Percentiles rank a stretch among this genome's conserved stretches.
phyloP scores from a whole-genome alignment of 768 basidiomycete species.

The Collybiopsis luxurians region DNA sequence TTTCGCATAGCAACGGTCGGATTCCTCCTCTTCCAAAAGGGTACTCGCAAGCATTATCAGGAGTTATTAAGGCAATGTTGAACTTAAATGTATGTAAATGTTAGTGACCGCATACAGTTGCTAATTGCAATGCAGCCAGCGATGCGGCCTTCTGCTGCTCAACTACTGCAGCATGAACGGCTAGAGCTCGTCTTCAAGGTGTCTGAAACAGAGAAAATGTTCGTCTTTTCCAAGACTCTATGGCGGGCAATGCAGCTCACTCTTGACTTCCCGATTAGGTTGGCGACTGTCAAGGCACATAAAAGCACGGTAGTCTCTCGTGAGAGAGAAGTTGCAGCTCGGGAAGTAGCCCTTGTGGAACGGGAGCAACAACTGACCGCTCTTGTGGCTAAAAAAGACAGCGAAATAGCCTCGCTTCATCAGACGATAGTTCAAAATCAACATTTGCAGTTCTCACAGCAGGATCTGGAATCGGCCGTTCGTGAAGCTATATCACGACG shows the following conservation, averaged over 20 bases:
- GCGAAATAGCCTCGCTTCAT: conserved; percentile 52
- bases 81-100: conserved; percentile 63
- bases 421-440: conserved; percentile 37
- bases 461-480: conserved; percentile 42
- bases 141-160: conserved; percentile 80
- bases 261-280: conserved; percentile 35
- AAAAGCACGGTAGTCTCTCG: conserved; percentile 50
- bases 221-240: conserved; percentile 16
- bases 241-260: background rate
- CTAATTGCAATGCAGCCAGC: conserved; percentile 54
- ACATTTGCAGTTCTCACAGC: conserved; percentile 27
- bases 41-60: conserved; percentile 69
- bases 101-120: background rate
- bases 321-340: conserved; percentile 61
- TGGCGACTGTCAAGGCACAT: conserved; percentile 63
- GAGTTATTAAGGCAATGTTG: conserved; percentile 85
- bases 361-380: conserved; percentile 51
- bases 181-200: conserved; percentile 70
- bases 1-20: conserved; percentile 66
- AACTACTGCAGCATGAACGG: conserved; percentile 79
- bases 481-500: conserved; percentile 59
- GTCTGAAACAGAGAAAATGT: conserved; percentile 79
- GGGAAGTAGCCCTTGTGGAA: conserved; percentile 54
- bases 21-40: conserved; percentile 86
- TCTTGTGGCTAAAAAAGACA: conserved; percentile 54